phyloP scores from a whole-genome alignment of 1,284 basidiomycete species.

The Limonomyces culmigenus region DNA sequence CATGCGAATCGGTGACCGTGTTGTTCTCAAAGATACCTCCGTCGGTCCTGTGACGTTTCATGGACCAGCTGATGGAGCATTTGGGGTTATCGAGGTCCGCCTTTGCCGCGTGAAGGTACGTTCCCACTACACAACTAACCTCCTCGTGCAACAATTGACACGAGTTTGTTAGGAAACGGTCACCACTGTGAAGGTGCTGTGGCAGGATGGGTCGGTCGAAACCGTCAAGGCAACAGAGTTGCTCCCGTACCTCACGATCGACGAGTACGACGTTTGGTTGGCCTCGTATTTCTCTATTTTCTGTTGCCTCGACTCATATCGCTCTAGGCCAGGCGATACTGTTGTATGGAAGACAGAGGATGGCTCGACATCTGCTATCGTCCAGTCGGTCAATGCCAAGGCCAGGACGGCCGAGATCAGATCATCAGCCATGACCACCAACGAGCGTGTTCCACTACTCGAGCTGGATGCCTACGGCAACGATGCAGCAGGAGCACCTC shows the following conservation, averaged over 20 bases:
- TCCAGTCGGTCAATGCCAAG: constrained; percentile 61
- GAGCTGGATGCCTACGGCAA: constrained; percentile 77
- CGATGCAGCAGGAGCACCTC: constrained; percentile 25
- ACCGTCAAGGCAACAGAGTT: constrained; percentile 44
- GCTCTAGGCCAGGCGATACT: constrained; percentile 83
- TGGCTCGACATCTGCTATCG: constrained; percentile 48
- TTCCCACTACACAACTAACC: neutral
- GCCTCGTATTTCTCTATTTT: constrained; percentile 10
- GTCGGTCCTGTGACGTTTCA: constrained; percentile 37
- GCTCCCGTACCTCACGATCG: constrained; percentile 70
- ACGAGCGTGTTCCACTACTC: constrained; percentile 64
- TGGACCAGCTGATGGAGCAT: constrained; percentile 27
- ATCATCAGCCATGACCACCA: constrained; percentile 30
- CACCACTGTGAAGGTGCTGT: constrained; percentile 59
- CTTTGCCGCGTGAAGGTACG: constrained; percentile 32
- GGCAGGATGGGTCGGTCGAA: constrained; percentile 73
- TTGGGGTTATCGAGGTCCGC: constrained; percentile 29
- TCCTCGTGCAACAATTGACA: neutral
- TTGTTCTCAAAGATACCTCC: constrained; percentile 29
- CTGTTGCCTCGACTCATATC: neutral
- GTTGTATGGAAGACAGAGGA: constrained; percentile 76
- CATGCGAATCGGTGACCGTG: constrained; percentile 53
- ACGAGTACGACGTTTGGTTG: constrained; percentile 77
- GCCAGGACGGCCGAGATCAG: constrained; percentile 56
- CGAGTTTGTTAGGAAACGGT: constrained; percentile 44